phyloP scores from a whole-genome alignment of 345 rosid species.

The Psidium guajava region DNA sequence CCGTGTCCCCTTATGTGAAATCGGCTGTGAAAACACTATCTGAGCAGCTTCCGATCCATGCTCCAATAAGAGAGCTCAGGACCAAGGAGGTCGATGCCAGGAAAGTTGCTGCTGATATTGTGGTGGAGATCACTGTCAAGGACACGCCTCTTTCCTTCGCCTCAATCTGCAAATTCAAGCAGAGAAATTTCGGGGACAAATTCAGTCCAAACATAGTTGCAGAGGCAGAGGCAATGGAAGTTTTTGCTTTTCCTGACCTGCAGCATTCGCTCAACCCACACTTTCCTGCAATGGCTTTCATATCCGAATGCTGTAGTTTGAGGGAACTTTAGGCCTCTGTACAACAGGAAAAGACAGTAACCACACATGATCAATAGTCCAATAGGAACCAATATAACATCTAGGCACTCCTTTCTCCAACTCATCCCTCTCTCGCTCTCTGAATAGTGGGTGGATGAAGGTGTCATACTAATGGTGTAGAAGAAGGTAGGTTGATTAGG shows the following conservation, averaged over 20 bases:
- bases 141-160: constrained; percentile 1
- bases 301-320: not conserved
- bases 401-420: not conserved
- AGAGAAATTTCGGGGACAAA: not conserved
- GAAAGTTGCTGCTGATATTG: constrained; percentile 8
- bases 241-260: not conserved
- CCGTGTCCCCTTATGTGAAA: constrained; percentile 12
- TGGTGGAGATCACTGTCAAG: constrained; percentile 10
- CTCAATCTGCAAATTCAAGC: not conserved
- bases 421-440: not conserved
- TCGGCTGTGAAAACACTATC: not conserved
- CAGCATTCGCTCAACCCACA: not conserved
- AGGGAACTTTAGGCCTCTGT: not conserved
- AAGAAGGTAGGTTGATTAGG: not conserved
- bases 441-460: not conserved
- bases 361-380: not conserved
- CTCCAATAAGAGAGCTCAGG: constrained; percentile 13
- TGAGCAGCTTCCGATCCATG: constrained; percentile 9
- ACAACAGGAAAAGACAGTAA: not conserved
- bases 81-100: constrained; percentile 14
- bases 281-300: not conserved
- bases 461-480: not conserved
- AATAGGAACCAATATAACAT: not conserved
- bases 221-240: not conserved
- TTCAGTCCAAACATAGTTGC: not conserved